Evolutionary conservation across 106 monocot species (phyloP), one percentile per base, ranked within the genome.

Genomic region (Agapanthus africanus): DNA sequence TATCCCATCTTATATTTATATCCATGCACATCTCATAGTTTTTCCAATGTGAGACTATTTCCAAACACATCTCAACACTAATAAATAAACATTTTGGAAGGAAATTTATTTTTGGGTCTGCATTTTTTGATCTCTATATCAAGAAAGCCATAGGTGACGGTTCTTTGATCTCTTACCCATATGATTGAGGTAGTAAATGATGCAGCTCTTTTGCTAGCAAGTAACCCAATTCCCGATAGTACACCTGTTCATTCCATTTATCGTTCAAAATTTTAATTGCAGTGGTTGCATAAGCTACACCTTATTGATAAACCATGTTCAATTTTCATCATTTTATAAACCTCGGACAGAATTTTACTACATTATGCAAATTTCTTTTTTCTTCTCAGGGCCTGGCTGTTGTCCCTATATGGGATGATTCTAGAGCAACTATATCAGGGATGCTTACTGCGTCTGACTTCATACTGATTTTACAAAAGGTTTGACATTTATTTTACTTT

Each of bases 371-470:
- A 18, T 35, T 4, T 4, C 26, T 54, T 26, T 65, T 9, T 15
- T 60, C 4, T 37, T 73, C 37, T 25, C 62, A 80, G 80, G 75
- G 80, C 23, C 54, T 80, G 49, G 21, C 71, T 67, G 67, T 76
- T 71, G 80, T 63, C 16, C 80, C 80, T 67, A 40, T 80, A 59
- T 80, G 75, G 70, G 80, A 80, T 71, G 71, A 74, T 30, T 3
- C 8, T 5, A 70, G 40, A 36, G 59, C 18, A 57, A 74, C 21
- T 51, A 26, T 80, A 15, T 46, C 65, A 11, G 80, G 71, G 44
- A 80, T 80, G 80, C 67, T 80, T 9, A 80, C 80, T 37, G 76
- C 80, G 38, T 80, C 76, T 44, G 80, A 80, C 67, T 80, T 80
- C 41, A 76, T 80, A 76, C 41, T 71, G 34, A 76, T 80, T 11